Base-by-base conservation (phyloP, 225 moss, liverwort and hornwort species). In the Pseudisothecium myosuroides region DNA sequence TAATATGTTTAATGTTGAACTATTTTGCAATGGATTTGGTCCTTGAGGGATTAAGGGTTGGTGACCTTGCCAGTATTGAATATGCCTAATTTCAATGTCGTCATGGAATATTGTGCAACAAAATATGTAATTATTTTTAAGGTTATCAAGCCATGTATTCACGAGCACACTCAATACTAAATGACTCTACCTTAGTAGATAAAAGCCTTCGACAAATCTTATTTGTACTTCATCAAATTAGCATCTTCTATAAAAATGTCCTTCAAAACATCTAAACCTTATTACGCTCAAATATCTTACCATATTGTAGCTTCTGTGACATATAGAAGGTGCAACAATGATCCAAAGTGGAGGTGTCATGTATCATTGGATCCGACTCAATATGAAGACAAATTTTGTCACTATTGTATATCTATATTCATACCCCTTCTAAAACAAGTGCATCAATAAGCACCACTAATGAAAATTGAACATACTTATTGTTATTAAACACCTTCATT, bases 281-380 rank as follows among this genome's bases (percentile, higher is more conserved):
- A 21, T 12, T 13, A 12, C 6, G 0, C 4, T n/a, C 1, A 0
- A 68, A 68, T 68, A 68, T 68, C 13, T 22, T 0, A 68, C n/a
- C 4, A 66, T 11, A 66, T 67, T 12, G n/a, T 67, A 3, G 12
- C 32, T 67, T n/a, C 1, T 7, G 0, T 21, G 22, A 21, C 67
- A 37, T 22, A 11, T 21, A 37, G n/a, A 11, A 12, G 4, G 12
- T 67, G 20, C 12, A 67, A 67, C 22, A 67, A 22, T 22, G 12
- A 67, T 67, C 12, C 22, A 67, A n/a, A 67, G 21, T n/a, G 1
- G 22, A n/a, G 7, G n/a, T 67, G 4, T 37, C 12, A n/a, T 14
- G 4, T 41, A 15, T 15, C 26, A 24, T 41, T 8, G 23, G 6
- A 68, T 39, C 32, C 16, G 4, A 32, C 17, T 63, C 16, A 69